Conservation (phyloP, 2,329 filamentous ascomycete species). For the Tympanopsis confertula region DNA sequence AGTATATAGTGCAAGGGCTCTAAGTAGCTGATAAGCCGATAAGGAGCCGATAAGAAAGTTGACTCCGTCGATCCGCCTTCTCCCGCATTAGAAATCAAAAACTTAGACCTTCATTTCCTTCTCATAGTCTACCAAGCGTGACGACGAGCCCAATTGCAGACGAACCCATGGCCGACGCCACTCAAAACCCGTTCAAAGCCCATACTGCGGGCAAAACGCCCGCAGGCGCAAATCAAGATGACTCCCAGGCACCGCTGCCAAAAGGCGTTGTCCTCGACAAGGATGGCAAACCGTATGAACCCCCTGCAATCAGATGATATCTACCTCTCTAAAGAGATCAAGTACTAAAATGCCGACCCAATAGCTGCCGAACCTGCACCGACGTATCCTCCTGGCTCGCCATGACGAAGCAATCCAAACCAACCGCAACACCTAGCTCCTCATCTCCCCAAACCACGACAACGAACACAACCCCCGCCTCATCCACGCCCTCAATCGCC, state of each 20-base stretch:
- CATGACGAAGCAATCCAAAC: conserved; percentile 24
- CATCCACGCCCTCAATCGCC: conserved; percentile 14
- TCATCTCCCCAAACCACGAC: neutral
- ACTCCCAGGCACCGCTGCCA: conserved; percentile 9
- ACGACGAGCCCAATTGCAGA: too few species aligned
- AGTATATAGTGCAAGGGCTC: too few species aligned
- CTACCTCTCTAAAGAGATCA: neutral
- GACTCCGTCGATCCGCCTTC: too few species aligned
- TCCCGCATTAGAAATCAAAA: too few species aligned
- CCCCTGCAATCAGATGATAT: neutral
- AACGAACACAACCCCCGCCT: conserved; percentile 7
- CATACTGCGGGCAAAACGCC: too few species aligned
- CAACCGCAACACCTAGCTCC: conserved; percentile 9
- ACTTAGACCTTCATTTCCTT: too few species aligned
- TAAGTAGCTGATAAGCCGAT: too few species aligned
- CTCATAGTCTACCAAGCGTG: too few species aligned
- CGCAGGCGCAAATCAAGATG: too few species aligned
- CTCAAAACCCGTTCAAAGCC: too few species aligned
- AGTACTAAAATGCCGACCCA: neutral
- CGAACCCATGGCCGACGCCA: too few species aligned
- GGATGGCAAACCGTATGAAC: conserved; percentile 33
- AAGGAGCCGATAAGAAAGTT: too few species aligned
- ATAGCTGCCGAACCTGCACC: conserved; percentile 33
- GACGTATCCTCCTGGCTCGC: conserved; percentile 30
- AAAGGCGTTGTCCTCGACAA: conserved; percentile 34